These are phyloP conservation scores for Jacaranda copaia DNA, from an alignment of 257 asterid species.

Conservation along the genomic window DNA sequence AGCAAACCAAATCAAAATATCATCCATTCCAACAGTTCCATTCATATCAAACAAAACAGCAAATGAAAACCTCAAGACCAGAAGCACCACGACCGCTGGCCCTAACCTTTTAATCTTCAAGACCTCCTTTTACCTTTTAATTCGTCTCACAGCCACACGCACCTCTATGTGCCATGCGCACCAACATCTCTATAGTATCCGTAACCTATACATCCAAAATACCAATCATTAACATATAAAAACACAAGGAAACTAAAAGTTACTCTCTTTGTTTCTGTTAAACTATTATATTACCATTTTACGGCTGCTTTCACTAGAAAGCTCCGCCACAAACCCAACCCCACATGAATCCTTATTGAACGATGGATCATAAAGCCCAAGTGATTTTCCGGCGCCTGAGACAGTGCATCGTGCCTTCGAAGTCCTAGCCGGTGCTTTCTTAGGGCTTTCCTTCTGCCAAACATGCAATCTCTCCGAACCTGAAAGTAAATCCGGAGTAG, in stretches of 20 bases:
- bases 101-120: no score
- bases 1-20: no score
- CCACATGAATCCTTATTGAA: conserved; percentile 98
- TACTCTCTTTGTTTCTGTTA: not conserved
- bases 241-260: not conserved
- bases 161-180: conserved; percentile 97
- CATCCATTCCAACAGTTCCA: no score
- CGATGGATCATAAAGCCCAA: conserved; percentile 91
- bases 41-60: no score
- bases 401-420: conserved; percentile 63
- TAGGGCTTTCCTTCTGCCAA: conserved; percentile 65
- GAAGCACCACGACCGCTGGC: no score
- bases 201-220: conserved; percentile 65
- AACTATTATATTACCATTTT: conserved; percentile 66
- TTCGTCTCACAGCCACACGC: conserved; percentile 99
- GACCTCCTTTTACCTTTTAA: not conserved
- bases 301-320: conserved; percentile 93
- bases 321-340: conserved; percentile 97
- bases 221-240: conserved; percentile 1
- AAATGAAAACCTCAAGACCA: no score
- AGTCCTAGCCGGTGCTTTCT: conserved; percentile 45
- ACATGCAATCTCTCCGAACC: conserved; percentile 62
- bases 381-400: conserved; percentile 95
- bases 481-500: conserved; percentile 32
- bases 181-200: conserved; percentile 95